Evolutionary conservation across 2,329 filamentous ascomycete genomes (phyloP), one percentile per base, ranked within the genome.

Genomic region (Trichoderma sp.): DNA sequence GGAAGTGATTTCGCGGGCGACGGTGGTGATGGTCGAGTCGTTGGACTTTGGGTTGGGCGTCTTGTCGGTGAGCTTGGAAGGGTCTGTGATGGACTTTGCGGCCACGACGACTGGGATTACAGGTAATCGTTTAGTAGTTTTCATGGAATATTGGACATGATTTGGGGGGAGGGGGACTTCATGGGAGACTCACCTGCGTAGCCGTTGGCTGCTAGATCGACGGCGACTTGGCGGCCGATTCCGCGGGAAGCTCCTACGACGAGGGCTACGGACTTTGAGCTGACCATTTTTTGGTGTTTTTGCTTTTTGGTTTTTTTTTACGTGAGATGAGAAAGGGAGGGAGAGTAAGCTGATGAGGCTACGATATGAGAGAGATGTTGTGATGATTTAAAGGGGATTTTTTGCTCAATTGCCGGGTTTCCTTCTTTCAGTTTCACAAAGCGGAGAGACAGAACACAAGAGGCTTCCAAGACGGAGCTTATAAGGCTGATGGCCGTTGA

Each of bases 181-280:
- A 13, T 34, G 8, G 13, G 29, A 32, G 12, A 70, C 74, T 56
- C 80, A 92, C 92, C 90, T 64, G 84, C 81, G 75, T 94, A 94
- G 42, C 87, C 89, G 71, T 89, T 84, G 72, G 82, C 87, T 8
- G 92, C 90, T 3, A 96, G 82, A 75, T 93, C 90, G 73, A 96
- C 85, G 67, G 92, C 92, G 45, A 95, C 83, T 76, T 95, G 92
- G 48, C 92, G 84, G 54, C 92, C 92, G 70, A 96, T 94, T 42
- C 92, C 92, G 70, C 92, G 83, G 0, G 91, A 94, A 2, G 90
- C 91, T 45, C 92, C 92, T 22, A 94, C 84, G 5, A 94, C 82
- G 22, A 94, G 83, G 22, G 90, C 91, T 7, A 93, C 90, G 70
- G 83, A 82, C 67, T 82, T 77, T 13, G 70, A 45, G 27, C 7